Conservation (phyloP, 805 yeast species). For the Candida sonorensis region DNA sequence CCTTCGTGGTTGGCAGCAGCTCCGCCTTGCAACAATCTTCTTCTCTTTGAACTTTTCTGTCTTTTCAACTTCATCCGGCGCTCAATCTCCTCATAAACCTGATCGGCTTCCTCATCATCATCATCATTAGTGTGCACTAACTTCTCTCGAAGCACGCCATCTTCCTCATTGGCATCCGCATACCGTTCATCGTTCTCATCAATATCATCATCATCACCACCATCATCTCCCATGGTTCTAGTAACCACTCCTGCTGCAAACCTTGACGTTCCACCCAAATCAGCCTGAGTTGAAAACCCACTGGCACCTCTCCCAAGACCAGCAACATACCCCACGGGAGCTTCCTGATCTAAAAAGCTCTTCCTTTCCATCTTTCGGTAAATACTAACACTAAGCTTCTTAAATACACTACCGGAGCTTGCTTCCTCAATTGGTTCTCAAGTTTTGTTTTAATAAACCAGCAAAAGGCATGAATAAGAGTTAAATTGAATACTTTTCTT, state of each 20-base stretch:
- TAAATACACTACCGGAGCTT: too few relatives aligned
- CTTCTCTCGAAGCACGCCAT: conserved; percentile 1
- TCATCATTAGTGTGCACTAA: conserved; percentile 44
- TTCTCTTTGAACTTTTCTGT: conserved; percentile 11
- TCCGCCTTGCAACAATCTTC: conserved; percentile 15
- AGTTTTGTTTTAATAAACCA: too few relatives aligned
- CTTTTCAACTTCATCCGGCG: conserved; percentile 32
- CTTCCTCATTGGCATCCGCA: conserved; percentile 22
- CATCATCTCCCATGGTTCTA: conserved; percentile 19
- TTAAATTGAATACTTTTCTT: too few relatives aligned
- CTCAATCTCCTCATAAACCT: conserved; percentile 63
- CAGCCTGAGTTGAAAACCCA: conserved; percentile 85
- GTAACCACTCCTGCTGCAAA: conserved; percentile 20
- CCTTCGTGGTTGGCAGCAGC: conserved; percentile 4
- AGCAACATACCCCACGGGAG: conserved; percentile 87
- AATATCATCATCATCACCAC: conserved; percentile 27
- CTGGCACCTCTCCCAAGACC: conserved; percentile 95
- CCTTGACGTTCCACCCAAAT: conserved; percentile 46
- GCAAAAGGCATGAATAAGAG: too few relatives aligned
- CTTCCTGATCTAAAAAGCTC: conserved; percentile 70
- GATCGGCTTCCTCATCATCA: conserved; percentile 75
- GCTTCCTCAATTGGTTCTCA: too few relatives aligned
- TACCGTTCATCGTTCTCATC: conserved; percentile 21
- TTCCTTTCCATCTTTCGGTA: conserved; percentile 38
- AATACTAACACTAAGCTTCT: background rate